Percentiles rank a stretch among this genome's conserved stretches.
Conservation (phyloP, 805 yeast species). For the Torulaspora microellipsoides region DNA sequence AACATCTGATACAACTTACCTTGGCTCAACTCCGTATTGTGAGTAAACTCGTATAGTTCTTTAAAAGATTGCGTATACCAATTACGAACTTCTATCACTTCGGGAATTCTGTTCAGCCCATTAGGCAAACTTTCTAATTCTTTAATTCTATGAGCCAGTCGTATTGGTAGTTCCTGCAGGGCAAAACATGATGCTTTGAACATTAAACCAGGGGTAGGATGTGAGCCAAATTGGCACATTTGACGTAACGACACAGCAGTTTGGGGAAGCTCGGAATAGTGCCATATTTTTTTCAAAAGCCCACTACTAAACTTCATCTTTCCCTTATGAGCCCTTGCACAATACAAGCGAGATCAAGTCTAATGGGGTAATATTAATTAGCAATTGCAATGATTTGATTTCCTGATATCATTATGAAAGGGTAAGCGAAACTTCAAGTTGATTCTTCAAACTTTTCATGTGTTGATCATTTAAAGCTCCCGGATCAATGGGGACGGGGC, state of each 20-base stretch:
- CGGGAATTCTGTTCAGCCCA: constrained; percentile 67
- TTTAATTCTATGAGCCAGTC: constrained; percentile 80
- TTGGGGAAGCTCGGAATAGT: constrained; percentile 68
- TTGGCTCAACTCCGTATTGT: constrained; percentile 7
- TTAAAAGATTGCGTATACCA: constrained; percentile 93
- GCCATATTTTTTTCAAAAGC: constrained; percentile 47
- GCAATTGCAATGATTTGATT: no score
- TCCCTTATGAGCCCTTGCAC: no score
- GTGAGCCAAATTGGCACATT: constrained; percentile 87
- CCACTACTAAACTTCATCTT: constrained; percentile 15
- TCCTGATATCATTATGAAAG: no score
- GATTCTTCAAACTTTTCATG: no score
- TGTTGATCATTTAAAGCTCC: no score
- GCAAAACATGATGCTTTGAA: constrained; percentile 81
- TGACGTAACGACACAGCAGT: constrained; percentile 81
- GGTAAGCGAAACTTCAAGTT: no score
- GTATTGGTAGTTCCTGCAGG: constrained; percentile 80
- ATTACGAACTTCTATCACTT: constrained; percentile 68
- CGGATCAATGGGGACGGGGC: no score
- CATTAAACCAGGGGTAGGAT: constrained; percentile 71
- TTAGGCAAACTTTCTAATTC: constrained; percentile 78
- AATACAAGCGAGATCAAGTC: background rate
- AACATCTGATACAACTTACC: constrained; percentile 9
- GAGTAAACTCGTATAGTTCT: constrained; percentile 56
- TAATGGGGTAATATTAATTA: no score